Base-by-base conservation (phyloP, 208 protist genomes). In the Trypanosoma platydactyli region DNA sequence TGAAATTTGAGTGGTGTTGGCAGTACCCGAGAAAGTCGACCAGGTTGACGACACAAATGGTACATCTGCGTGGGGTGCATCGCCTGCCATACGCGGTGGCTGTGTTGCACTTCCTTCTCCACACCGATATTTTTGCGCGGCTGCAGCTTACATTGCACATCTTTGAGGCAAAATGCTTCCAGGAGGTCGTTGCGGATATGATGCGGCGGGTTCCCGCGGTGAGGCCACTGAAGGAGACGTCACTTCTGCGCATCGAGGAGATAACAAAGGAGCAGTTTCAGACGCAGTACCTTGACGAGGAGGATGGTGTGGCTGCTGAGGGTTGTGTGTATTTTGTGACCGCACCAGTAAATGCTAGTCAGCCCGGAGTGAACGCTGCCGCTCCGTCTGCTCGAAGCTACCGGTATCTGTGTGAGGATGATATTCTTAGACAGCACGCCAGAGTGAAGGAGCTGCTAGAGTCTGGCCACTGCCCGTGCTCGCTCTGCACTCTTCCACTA, bases 1-100 rank as follows among this genome's bases (percentile, higher is more conserved):
- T 98, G 20, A 95, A 98, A 74, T 98, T 98, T 57, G 96, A 98
- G 80, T 98, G 95, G 94, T 86, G 84, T 59, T 98, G 94, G 94
- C 92, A 97, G 76, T 70, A 98, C 73, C 94, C 93, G 11, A 68
- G 27, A 20, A 78, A 78, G 53, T 89, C 91, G 1, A 60, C 75
- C 4, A 72, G 73, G 22, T 72, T 91, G 35, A 84, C 77, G 73
- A 12, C 65, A 78, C 68, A 80, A 51, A 44, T 70, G 40, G 6
- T 45, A 1, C 33, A 44, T 35, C 30, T 74, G 41, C 61, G 66
- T 1, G 81, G 81, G 13, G 72, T 88, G 22, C 74, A 76, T 5
- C 63, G 68, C 30, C 60, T 91, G 38, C 80, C 80, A 22, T 89
- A 77, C 54, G 88, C 88, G 16, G 73, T 91, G 13, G 89, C 70